A percentile compares a stretch with the other conserved stretches of the same genome.
phyloP scores from a whole-genome alignment of 2,329 filamentous ascomycete species.

The Alternaria sp. region DNA sequence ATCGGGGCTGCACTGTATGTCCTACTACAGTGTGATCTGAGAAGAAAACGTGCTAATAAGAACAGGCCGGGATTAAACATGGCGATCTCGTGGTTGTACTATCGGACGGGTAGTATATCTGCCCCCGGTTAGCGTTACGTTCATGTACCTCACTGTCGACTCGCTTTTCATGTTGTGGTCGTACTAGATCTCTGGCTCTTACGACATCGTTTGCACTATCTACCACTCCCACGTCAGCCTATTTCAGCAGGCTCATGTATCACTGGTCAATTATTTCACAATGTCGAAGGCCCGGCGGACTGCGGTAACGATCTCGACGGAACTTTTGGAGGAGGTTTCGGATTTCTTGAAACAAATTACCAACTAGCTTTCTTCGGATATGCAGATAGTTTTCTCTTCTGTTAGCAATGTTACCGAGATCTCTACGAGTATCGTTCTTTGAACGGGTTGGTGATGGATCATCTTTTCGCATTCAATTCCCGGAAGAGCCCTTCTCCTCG shows the following conservation, averaged over 20 bases:
- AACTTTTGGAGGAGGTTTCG: slow-evolving; percentile 34
- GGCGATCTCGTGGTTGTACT: slow-evolving; percentile 42
- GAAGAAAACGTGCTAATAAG: neutral
- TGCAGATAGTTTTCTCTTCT: slow-evolving; percentile 27
- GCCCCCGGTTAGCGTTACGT: neutral
- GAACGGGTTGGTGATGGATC: neutral
- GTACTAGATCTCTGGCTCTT: slow-evolving; percentile 12
- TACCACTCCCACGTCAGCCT: slow-evolving; percentile 7
- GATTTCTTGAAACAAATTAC: slow-evolving; percentile 13
- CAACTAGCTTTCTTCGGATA: slow-evolving; percentile 5
- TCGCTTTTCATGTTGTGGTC: slow-evolving; percentile 4
- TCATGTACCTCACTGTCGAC: neutral
- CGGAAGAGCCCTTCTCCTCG: neutral
- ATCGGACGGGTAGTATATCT: slow-evolving; percentile 31
- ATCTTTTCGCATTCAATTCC: slow-evolving; percentile 4
- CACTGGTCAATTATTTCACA: slow-evolving; percentile 35
- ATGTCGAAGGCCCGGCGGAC: slow-evolving; percentile 16
- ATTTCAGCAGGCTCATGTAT: slow-evolving; percentile 5
- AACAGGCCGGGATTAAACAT: slow-evolving; percentile 34
- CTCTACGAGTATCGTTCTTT: neutral
- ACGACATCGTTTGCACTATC: slow-evolving; percentile 5
- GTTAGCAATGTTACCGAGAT: neutral
- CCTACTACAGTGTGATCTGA: neutral
- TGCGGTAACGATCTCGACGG: slow-evolving; percentile 27
- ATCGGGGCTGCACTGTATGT: slow-evolving; percentile 82